Evolutionary conservation across 352 stramenopile genomes (phyloP).

Genomic region (Hyaloperonospora arabidopsidis): DNA sequence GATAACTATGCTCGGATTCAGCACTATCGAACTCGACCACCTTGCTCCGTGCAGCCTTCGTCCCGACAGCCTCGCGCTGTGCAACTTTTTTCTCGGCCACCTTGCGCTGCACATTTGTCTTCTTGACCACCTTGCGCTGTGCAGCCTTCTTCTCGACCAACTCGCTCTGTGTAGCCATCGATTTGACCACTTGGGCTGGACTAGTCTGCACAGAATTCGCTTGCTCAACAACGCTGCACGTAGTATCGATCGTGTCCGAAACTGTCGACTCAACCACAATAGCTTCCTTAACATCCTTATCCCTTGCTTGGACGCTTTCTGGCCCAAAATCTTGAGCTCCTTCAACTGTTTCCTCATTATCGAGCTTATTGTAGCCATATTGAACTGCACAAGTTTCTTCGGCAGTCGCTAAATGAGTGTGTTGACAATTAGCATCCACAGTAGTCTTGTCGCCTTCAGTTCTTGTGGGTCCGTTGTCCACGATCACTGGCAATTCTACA

Average conservation of each 20-base stretch:
- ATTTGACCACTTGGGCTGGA: too few relatives aligned
- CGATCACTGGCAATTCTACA: not conserved
- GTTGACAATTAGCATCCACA: not conserved
- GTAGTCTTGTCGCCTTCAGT: conserved; percentile 3
- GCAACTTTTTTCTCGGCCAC: not conserved
- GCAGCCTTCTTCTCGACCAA: not conserved
- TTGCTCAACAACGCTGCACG: conserved; percentile 2
- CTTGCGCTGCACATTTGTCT: too few relatives aligned
- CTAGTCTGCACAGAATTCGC: not conserved
- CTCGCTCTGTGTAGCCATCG: too few relatives aligned
- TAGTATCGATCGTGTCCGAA: not conserved
- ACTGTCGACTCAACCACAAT: not conserved
- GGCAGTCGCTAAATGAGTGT: not conserved
- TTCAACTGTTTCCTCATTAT: not conserved
- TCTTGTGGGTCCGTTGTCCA: not conserved
- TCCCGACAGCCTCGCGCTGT: conserved; percentile 3
- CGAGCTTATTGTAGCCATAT: conserved; percentile 1
- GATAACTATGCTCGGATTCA: not conserved
- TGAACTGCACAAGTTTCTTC: not conserved
- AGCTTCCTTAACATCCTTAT: not conserved
- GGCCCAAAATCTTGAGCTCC: not conserved
- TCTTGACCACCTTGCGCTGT: conserved; percentile 5
- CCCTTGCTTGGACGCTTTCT: not conserved
- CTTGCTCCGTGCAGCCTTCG: too few relatives aligned
- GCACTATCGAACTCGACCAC: too few relatives aligned